A percentile compares a stretch with the other conserved stretches of the same genome.
Conservation (phyloP, 345 rosid species). For the Iberis pinnata region DNA sequence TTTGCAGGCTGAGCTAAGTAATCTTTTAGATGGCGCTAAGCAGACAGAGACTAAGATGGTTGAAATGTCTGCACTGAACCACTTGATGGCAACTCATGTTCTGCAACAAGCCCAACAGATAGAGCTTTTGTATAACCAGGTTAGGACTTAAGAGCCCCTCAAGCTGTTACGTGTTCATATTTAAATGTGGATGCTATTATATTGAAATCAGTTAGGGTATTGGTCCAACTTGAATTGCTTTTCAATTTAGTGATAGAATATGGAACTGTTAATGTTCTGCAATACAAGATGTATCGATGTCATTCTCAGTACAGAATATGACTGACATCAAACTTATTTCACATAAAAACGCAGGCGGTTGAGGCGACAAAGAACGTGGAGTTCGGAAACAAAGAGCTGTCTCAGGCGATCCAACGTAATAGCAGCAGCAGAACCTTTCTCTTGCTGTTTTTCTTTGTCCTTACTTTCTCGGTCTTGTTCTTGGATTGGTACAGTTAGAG, state of each 20-base stretch:
- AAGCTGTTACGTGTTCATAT: conserved; percentile 12
- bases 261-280: too few species aligned
- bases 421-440: conserved; percentile 92
- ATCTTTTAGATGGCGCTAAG: conserved; percentile 77
- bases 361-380: conserved; percentile 88
- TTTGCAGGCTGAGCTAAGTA: conserved; percentile 71
- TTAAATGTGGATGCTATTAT: too few species aligned
- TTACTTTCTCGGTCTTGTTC: conserved; percentile 79
- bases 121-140: conserved; percentile 82
- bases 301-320: too few species aligned
- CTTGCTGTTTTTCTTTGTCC: conserved; percentile 69
- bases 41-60: conserved; percentile 96
- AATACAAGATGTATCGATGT: too few species aligned
- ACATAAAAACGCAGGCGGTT: conserved; percentile 50
- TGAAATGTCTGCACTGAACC: conserved; percentile 96
- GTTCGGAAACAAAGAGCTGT: conserved; percentile 77
- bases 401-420: conserved; percentile 71
- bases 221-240: too few species aligned
- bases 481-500: conserved; percentile 82
- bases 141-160: conserved; percentile 26
- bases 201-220: too few species aligned
- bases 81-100: conserved; percentile 88
- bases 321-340: too few species aligned
- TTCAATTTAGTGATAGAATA: not conserved
- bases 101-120: conserved; percentile 96